Evolutionary conservation across 1,284 basidiomycete genomes (phyloP).

Genomic region (Irpex sp.): DNA sequence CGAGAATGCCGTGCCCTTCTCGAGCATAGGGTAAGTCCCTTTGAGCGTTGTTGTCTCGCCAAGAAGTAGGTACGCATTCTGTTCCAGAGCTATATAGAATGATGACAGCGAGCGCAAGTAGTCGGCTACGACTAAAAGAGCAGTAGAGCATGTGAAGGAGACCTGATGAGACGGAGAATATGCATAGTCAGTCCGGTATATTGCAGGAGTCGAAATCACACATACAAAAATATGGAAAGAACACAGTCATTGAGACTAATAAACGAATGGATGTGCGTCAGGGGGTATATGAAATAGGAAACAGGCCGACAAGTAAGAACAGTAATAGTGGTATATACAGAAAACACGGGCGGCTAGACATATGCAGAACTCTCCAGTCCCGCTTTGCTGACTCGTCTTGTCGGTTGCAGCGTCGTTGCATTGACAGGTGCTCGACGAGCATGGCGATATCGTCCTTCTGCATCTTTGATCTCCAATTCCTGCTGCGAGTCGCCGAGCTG

Average conservation of each 20-base stretch:
- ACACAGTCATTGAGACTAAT: background rate
- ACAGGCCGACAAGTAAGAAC: background rate
- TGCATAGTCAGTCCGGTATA: background rate
- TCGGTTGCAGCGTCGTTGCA: constrained; percentile 80
- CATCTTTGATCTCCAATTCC: constrained; percentile 84
- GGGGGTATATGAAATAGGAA: background rate
- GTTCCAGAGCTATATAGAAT: too few relatives aligned
- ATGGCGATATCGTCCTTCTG: constrained; percentile 79
- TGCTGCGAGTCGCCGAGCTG: constrained; percentile 60
- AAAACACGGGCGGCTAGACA: constrained; percentile 11
- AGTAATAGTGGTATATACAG: background rate
- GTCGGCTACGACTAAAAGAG: background rate
- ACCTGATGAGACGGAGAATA: background rate
- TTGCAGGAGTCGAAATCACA: background rate
- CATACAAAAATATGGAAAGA: background rate
- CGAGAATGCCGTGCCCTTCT: too few relatives aligned
- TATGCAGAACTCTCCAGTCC: constrained; percentile 67
- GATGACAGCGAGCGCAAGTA: too few relatives aligned
- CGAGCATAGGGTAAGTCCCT: too few relatives aligned
- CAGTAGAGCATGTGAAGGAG: background rate
- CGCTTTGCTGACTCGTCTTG: constrained; percentile 85
- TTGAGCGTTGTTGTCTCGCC: too few relatives aligned
- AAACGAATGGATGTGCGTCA: background rate
- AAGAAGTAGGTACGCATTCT: too few relatives aligned
- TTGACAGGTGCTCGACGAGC: constrained; percentile 81